phyloP scores from a whole-genome alignment of 1,139 yeast species.

The Insectozyma bohioensis region DNA sequence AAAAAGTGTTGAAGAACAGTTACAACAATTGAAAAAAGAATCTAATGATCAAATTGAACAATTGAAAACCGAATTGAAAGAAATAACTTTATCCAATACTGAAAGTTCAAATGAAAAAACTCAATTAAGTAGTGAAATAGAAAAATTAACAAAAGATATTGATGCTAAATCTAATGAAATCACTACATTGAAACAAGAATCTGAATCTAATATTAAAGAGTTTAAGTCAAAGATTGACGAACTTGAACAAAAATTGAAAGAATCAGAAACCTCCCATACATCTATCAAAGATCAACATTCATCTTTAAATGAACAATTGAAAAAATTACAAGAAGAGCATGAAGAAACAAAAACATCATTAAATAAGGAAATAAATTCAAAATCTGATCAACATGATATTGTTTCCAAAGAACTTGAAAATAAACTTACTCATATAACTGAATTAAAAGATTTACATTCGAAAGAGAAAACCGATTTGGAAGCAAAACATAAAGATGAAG shows the following conservation, averaged over 20 bases:
- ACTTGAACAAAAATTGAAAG: slow-evolving; percentile 12
- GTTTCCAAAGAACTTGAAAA: slow-evolving; percentile 9
- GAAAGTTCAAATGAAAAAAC: slow-evolving; percentile 13
- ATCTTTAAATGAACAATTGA: slow-evolving; percentile 2
- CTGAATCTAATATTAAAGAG: slow-evolving; percentile 7
- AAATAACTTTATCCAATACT: background rate
- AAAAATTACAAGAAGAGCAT: slow-evolving; percentile 4
- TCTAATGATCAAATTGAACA: slow-evolving; percentile 3
- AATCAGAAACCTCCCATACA: slow-evolving; percentile 1
- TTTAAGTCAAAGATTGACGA: slow-evolving; percentile 17
- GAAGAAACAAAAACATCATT: slow-evolving; percentile 2
- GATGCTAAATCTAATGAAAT: slow-evolving; percentile 3
- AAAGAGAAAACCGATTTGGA: no score
- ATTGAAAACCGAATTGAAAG: slow-evolving; percentile 6
- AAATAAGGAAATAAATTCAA: slow-evolving; percentile 6
- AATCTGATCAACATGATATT: slow-evolving; percentile 8
- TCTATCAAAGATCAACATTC: slow-evolving; percentile 3
- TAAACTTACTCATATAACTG: slow-evolving; percentile 5
- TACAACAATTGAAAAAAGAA: slow-evolving; percentile 1
- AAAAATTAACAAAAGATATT: slow-evolving; percentile 8
- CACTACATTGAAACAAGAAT: slow-evolving; percentile 17
- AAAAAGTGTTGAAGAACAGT: slow-evolving; percentile 9
- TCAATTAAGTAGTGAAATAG: slow-evolving; percentile 16
- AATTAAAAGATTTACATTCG: slow-evolving; percentile 11
- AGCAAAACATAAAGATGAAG: no score